phyloP scores from a whole-genome alignment of 2,329 filamentous ascomycete species.

The Aureobasidium sp. region DNA sequence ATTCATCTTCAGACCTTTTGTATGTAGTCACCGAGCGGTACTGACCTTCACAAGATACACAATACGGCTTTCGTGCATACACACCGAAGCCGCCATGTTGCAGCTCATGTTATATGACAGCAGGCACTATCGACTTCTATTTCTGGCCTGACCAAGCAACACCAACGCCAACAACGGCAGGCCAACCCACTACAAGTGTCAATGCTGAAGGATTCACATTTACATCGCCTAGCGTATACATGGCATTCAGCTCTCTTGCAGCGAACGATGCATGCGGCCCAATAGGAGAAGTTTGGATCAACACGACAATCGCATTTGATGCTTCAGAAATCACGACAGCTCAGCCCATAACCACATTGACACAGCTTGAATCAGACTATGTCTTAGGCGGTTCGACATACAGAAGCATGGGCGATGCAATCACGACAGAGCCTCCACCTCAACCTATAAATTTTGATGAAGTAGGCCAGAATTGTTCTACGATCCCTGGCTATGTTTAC shows the following conservation, averaged over 20 bases:
- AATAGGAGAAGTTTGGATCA: conserved; percentile 16
- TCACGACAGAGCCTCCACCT: conserved; percentile 15
- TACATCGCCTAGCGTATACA: conserved; percentile 19
- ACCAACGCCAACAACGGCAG: conserved; percentile 8
- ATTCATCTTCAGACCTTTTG: too few species aligned
- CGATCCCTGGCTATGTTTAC: conserved; percentile 13
- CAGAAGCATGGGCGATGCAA: background rate
- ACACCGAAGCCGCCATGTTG: conserved; percentile 18
- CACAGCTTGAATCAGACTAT: background rate
- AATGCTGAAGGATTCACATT: conserved; percentile 17
- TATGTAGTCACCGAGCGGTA: too few species aligned
- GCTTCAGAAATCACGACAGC: conserved; percentile 17
- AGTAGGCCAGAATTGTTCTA: conserved; percentile 15
- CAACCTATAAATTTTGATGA: conserved; percentile 5
- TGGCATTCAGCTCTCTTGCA: conserved; percentile 15
- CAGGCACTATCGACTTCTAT: conserved; percentile 17
- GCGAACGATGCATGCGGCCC: conserved; percentile 16
- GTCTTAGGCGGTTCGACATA: conserved; percentile 1
- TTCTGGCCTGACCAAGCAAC: conserved; percentile 18
- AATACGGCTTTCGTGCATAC: conserved; percentile 18
- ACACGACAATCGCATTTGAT: conserved; percentile 16
- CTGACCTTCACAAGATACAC: conserved; percentile 17
- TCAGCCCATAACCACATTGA: conserved; percentile 14
- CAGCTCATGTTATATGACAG: conserved; percentile 15
- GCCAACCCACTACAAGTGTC: conserved; percentile 12